Evolutionary conservation across 2,329 filamentous ascomycete genomes (phyloP), one percentile per base, ranked within the genome.

Genomic region (Ceratocystis cubensis): DNA sequence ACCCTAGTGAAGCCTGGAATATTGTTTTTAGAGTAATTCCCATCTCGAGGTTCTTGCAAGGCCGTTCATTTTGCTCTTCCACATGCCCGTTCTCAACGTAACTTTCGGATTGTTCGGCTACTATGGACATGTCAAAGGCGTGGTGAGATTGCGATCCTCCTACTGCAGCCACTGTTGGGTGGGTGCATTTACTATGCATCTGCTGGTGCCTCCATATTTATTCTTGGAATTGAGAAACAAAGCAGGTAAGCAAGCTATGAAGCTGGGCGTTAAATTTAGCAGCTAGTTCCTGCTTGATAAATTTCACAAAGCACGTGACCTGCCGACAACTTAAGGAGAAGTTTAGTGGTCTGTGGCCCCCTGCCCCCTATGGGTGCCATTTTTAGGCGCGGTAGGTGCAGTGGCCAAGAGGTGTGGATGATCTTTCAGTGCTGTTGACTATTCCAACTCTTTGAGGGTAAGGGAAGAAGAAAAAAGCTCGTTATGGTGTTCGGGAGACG

Each of bases 181-280:
- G 33, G 33, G 8, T 37, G 33, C 33, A 37, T 37, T 37, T 37
- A 13, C 33, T 37, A 3, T 37, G n/a, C 50, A 56, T 56, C 10
- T 28, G 22, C 25, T 30, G 15, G 53, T 57, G 22, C 53, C 53
- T 57, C 30, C 13, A 57, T 22, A 6, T 28, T 57, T 57, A 57
- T 57, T 57, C 53, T 28, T 15, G 53, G 53, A 10, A 57, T 57
- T 22, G 53, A 57, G 30, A 57, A 30, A 13, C 6, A 56, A 28
- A 56, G 50, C 17, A 56, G 10, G 25, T 15, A 5, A 25, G 20
- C 20, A 5, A 25, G 20, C 20, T 57, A 3, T 37, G 33, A 10
- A 28, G 53, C 10, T 57, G 22, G 53, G 53, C 53, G 53, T 57
- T 30, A 57, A 30, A 57, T 57, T 57, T 57, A 57, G 53, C 53